phyloP scores from a whole-genome alignment of 192 early-diverging fungal species.

The Coemansia sp. region DNA sequence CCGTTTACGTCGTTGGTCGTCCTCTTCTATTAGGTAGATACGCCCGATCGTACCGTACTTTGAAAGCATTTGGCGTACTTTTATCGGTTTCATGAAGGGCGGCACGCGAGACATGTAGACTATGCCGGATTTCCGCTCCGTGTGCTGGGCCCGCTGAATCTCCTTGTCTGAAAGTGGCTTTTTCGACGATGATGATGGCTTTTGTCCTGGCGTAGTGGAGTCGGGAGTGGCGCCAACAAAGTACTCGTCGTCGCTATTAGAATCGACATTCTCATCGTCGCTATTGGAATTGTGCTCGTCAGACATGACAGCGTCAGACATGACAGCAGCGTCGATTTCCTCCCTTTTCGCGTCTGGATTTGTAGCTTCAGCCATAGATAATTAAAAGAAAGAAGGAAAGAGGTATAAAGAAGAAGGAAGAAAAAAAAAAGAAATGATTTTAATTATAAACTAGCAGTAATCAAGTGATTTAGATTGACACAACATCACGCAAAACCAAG shows the following conservation, averaged over 20 bases:
- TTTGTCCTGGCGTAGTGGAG: background rate
- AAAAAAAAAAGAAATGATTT: background rate
- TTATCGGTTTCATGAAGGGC: constrained; percentile 88
- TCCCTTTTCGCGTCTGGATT: no score
- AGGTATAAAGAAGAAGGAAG: background rate
- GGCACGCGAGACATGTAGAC: constrained; percentile 93
- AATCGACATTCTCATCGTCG: constrained; percentile 5
- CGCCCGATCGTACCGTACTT: constrained; percentile 80
- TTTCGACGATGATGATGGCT: no score
- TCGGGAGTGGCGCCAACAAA: constrained; percentile 32
- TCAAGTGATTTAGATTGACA: constrained; percentile 7
- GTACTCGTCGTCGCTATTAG: constrained; percentile 30
- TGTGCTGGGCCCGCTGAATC: constrained; percentile 61
- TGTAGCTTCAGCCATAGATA: no score
- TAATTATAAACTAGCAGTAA: constrained; percentile 1
- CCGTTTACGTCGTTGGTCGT: constrained; percentile 67
- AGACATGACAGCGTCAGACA: no score
- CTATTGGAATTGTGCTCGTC: no score
- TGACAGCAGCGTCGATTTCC: no score
- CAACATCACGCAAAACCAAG: constrained; percentile 42
- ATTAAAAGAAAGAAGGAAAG: background rate
- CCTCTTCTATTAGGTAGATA: constrained; percentile 89
- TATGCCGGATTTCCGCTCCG: constrained; percentile 72
- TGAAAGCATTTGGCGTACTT: constrained; percentile 73
- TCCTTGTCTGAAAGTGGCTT: constrained; percentile 32